phyloP scores from a whole-genome alignment of 176 grass and related monocot species.

The Aegilops speltoides region DNA sequence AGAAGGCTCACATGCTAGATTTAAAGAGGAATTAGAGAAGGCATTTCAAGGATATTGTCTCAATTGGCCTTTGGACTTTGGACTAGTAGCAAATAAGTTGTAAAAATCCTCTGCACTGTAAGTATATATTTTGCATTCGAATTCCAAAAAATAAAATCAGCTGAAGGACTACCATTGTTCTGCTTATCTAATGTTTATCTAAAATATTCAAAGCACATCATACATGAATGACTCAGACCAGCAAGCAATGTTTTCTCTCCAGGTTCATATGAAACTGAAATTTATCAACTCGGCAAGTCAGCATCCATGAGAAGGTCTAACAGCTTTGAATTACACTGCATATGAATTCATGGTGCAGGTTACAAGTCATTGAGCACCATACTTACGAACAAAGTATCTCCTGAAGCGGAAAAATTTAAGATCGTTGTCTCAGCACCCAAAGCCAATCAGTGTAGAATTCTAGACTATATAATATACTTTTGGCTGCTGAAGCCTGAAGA shows the following conservation, averaged over 20 bases:
- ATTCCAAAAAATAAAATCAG: background rate
- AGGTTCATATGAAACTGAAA: background rate
- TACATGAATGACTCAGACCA: background rate
- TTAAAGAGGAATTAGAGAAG: background rate
- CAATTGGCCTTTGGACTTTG: background rate
- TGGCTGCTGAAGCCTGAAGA: constrained; percentile 2
- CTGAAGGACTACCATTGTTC: background rate
- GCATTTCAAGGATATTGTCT: background rate
- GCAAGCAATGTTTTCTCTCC: background rate
- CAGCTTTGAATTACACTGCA: background rate
- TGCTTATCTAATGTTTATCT: background rate
- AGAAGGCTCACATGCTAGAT: background rate
- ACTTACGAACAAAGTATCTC: background rate
- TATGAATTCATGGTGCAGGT: background rate
- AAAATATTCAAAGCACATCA: background rate
- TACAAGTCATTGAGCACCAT: background rate
- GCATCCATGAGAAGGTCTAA: background rate
- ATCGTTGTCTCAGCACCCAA: background rate
- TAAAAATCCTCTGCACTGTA: background rate
- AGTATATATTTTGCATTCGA: background rate
- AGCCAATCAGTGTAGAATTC: background rate
- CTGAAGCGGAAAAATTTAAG: background rate
- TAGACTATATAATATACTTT: background rate
- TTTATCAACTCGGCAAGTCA: background rate
- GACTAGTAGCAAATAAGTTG: background rate